Base-by-base conservation (phyloP, 208 protist species). In the Trypanosoma brucei region DNA sequence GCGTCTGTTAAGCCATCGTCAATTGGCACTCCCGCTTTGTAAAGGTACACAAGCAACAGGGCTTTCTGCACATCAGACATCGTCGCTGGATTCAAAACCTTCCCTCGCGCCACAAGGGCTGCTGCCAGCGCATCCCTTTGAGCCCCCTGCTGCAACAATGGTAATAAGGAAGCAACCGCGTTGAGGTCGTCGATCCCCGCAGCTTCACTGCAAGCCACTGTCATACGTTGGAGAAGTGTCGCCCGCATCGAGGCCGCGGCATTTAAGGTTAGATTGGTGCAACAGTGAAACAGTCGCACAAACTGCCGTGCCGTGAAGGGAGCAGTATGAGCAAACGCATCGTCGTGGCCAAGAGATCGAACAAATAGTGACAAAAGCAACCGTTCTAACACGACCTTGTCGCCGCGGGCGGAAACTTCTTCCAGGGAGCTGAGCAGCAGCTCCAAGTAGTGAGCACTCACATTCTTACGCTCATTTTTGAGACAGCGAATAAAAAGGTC, bases 31-130 rank as follows among this genome's bases (percentile, higher is more conserved):
- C 81, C 60, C 8, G 80, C 83, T 13, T 82, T 80, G 37, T 91
- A 74, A n/a, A 94, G 63, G 51, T 88, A 81, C 0, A 87, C 88
- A 30, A 94, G 58, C 4, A 94, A 65, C 6, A 84, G 74, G 7
- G 81, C 88, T 68, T 81, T 86, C 45, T 89, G 75, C 36, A 68
- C 55, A 37, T 63, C 55, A 35, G 60, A 50, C 22, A 72, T 72
- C 9, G 58, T 30, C 39, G 3, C 13, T 4, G 30, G 22, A 59
- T 37, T 58, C 42, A 89, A 50, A 31, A 45, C 30, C 14, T 67
- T 64, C 0, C 69, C 79, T 22, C 52, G 53, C 33, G 53, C 40
- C 36, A 50, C 55, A 3, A 86, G 40, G 8, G 69, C 64, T 2
- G n/a, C 39, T 2, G 57, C 72, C 11, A 90, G 71, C 30, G 38